Conservation (phyloP, 176 grass and related monocot species). For the Coix lacrymajobi region DNA sequence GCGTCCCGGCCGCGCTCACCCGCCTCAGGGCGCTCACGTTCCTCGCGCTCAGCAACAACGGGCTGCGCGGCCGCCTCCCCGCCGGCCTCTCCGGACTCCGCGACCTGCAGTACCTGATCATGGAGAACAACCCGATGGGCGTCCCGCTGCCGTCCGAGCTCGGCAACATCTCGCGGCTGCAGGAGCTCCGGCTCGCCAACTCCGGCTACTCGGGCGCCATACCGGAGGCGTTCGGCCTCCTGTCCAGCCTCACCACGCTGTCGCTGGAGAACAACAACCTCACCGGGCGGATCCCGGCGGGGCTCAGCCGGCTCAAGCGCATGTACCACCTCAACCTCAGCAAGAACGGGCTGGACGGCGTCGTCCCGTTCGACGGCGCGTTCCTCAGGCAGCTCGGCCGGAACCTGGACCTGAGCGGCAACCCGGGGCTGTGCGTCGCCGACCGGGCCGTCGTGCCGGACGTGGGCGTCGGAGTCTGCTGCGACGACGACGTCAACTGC, state of each 20-base stretch:
- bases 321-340: slow-evolving; percentile 97
- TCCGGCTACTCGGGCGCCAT: slow-evolving; percentile 80
- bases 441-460: slow-evolving; percentile 39
- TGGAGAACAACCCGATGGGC: slow-evolving; percentile 89
- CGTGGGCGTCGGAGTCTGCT: slow-evolving; percentile 60
- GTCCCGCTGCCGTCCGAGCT: slow-evolving; percentile 51
- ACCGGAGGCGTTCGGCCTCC: slow-evolving; percentile 49
- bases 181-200: slow-evolving; percentile 89
- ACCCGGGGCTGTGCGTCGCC: slow-evolving; percentile 72
- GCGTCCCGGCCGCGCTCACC: slow-evolving; percentile 32
- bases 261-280: slow-evolving; percentile 88
- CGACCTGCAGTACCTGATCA: slow-evolving; percentile 89
- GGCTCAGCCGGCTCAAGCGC: slow-evolving; percentile 55
- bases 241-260: slow-evolving; percentile 76
- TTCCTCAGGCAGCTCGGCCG: slow-evolving; percentile 69
- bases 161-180: slow-evolving; percentile 55
- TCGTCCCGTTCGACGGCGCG: slow-evolving; percentile 69
- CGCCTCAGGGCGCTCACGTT: slow-evolving; percentile 47
- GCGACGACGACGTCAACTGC: background rate
- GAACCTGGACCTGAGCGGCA: slow-evolving; percentile 87
- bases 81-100: slow-evolving; percentile 46
- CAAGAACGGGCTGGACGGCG: slow-evolving; percentile 80
- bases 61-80: slow-evolving; percentile 54
- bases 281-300: slow-evolving; percentile 63
- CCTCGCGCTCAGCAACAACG: slow-evolving; percentile 76